Percentiles rank a stretch among this genome's conserved stretches.
Conservation (phyloP, 768 basidiomycete species). For the Tricholomella constricta region DNA sequence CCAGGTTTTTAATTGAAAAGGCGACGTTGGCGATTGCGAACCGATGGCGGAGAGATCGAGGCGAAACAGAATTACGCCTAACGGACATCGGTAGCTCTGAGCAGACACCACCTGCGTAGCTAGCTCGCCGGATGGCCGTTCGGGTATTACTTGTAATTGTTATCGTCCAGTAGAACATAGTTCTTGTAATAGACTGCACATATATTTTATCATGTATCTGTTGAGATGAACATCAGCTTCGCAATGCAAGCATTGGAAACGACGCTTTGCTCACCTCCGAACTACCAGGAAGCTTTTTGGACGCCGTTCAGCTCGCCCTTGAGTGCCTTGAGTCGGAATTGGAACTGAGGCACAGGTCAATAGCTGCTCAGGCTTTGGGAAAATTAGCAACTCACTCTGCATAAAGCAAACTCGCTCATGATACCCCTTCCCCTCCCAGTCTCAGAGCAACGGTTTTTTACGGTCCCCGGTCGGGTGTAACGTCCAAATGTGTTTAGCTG, state of each 20-base stretch:
- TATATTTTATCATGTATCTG: constrained; percentile 10
- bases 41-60: constrained; percentile 86
- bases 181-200: constrained; percentile 7
- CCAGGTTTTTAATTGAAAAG: constrained; percentile 78
- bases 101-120: constrained; percentile 26
- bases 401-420: constrained; percentile 86
- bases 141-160: not conserved
- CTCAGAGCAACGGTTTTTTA: constrained; percentile 87
- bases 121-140: not conserved
- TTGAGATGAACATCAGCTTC: not conserved
- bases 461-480: constrained; percentile 81
- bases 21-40: constrained; percentile 72
- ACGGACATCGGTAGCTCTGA: constrained; percentile 49
- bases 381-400: constrained; percentile 53
- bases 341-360: constrained; percentile 56
- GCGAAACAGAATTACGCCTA: constrained; percentile 69
- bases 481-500: constrained; percentile 87
- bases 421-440: constrained; percentile 87
- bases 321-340: constrained; percentile 87
- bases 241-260: not conserved
- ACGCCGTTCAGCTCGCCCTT: constrained; percentile 85
- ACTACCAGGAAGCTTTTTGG: constrained; percentile 88
- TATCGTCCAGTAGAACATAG: not conserved
- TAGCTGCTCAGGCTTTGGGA: not conserved
- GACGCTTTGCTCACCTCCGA: constrained; percentile 1